Evolutionary conservation across 2,329 filamentous ascomycete species (phyloP), one percentile per base, ranked within the genome.

Genomic region (Geosmithia morbida): DNA sequence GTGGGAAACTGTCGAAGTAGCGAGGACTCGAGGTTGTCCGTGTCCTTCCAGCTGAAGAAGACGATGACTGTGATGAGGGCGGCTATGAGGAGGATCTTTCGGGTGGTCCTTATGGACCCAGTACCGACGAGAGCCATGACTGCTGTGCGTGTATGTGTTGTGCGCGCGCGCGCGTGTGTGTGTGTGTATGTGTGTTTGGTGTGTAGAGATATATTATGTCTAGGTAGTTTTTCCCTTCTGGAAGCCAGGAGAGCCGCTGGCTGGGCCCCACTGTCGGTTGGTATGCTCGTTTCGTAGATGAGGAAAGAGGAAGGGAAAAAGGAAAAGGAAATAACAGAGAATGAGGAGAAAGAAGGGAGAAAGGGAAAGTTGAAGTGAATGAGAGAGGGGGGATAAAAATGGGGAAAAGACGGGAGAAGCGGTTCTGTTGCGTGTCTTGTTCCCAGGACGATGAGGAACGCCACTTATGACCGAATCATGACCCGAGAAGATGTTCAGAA

Each of bases 41-140:
- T 44, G 19, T 45, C 22, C 17, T 26, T 45, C 22, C 22, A 30
- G 26, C 19, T 45, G 22, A 45, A 11, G 26, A 44, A 33, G 26
- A 37, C 43, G 16, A 45, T 45, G 22, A 45, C 22, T 17, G 29
- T 18, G 43, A 45, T 30, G 43, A 45, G 7, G 43, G n/a, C 22
- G 26, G 62, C 57, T 61, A 60, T 49, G 47, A 51, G 18, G 13
- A 40, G 43, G 22, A 7, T 40, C 39, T 44, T 47, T 39, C 46
- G 22, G 5, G 19, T 20, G 19, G 42, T 20, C 33, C 33, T 11
- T 37, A 37, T 37, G 33, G 33, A 37, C 33, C 33, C 33, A 11
- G 33, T 7, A 11, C 33, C 33, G 33, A 13, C 10, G 33, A 37
- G 33, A 11, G 33, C 33, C 33, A 37, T 37, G 33, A 11, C 13